phyloP scores from a whole-genome alignment of 2,329 filamentous ascomycete genomes.

The Zalaria sp. region DNA sequence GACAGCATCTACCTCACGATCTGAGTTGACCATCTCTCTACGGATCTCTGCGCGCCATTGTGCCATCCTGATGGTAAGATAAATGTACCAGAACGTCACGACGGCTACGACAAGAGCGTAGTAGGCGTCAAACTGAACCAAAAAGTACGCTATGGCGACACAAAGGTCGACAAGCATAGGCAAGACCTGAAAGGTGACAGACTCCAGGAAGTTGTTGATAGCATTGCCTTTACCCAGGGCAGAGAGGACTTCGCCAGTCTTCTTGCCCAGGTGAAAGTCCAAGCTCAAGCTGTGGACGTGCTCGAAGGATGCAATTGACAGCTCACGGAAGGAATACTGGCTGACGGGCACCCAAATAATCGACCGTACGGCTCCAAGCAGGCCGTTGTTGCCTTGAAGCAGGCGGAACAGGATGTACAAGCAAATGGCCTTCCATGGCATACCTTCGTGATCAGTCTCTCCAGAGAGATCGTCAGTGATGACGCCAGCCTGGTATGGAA shows the following conservation, averaged over 20 bases:
- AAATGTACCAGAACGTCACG: constrained; percentile 91
- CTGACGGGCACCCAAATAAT: constrained; percentile 93
- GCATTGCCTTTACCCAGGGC: constrained; percentile 91
- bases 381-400: constrained; percentile 76
- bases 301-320: constrained; percentile 91
- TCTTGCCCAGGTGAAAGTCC: constrained; percentile 93
- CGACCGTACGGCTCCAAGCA: constrained; percentile 69
- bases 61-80: constrained; percentile 91
- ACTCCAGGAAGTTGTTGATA: constrained; percentile 93
- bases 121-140: constrained; percentile 66
- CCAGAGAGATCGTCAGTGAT: constrained; percentile 64
- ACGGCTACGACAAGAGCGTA: constrained; percentile 83
- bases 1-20: constrained; percentile 88
- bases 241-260: constrained; percentile 89
- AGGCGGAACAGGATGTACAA: constrained; percentile 67
- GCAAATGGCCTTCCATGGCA: constrained; percentile 62
- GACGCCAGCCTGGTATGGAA: constrained; percentile 65
- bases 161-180: constrained; percentile 88
- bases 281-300: constrained; percentile 91
- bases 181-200: constrained; percentile 88
- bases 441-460: constrained; percentile 33
- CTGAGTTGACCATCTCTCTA: constrained; percentile 86
- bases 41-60: constrained; percentile 84
- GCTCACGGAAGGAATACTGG: constrained; percentile 88
- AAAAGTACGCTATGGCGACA: constrained; percentile 72